Conservation (phyloP, 2,329 filamentous ascomycete species). For the Epichloe elymi region DNA sequence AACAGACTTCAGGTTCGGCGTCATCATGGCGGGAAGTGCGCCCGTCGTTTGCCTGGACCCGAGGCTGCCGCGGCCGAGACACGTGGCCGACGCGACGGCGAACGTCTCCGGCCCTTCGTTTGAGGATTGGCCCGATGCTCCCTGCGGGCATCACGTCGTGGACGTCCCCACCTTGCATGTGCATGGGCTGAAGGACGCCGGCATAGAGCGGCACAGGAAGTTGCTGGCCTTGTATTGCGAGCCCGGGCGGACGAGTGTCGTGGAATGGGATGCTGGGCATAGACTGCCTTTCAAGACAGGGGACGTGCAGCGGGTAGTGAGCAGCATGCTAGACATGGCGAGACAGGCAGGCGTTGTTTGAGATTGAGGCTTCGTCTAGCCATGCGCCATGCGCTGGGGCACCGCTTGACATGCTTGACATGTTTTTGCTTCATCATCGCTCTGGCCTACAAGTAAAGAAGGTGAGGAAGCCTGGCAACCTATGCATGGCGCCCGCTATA, state of each 20-base stretch:
- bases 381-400: too few relatives aligned
- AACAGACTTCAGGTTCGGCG: conserved; percentile 20
- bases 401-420: too few relatives aligned
- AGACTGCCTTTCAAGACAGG: conserved; percentile 53
- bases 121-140: conserved; percentile 32
- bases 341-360: conserved; percentile 4
- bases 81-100: conserved; percentile 15
- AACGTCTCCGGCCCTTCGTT: conserved; percentile 12
- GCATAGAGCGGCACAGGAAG: conserved; percentile 35
- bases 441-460: too few relatives aligned
- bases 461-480: neutral
- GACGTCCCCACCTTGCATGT: conserved; percentile 23
- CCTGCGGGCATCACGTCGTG: conserved; percentile 24
- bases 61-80: conserved; percentile 41
- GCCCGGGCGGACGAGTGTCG: conserved; percentile 34
- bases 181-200: conserved; percentile 44
- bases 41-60: conserved; percentile 19
- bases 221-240: conserved; percentile 49
- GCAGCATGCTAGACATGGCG: conserved; percentile 15
- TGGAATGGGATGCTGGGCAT: conserved; percentile 66
- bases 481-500: neutral
- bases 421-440: too few relatives aligned
- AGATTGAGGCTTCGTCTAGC: neutral
- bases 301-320: conserved; percentile 41
- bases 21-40: conserved; percentile 22